phyloP scores from a whole-genome alignment of 768 basidiomycete genomes.

The Lactifluus echinatus region DNA sequence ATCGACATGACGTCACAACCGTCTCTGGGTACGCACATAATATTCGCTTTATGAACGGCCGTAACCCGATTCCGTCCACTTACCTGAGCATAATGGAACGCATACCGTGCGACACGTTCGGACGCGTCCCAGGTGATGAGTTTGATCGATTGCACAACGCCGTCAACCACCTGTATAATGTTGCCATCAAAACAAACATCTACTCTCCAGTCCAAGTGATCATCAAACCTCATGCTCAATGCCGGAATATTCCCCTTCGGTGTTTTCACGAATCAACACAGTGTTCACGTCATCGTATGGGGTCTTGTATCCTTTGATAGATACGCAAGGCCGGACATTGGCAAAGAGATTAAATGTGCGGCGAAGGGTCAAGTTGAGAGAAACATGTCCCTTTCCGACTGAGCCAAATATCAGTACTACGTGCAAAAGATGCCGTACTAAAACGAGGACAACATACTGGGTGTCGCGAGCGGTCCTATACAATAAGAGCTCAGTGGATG shows the following conservation, averaged over 20 bases:
- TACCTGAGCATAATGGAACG: conserved; percentile 93
- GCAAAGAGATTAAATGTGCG: conserved; percentile 98
- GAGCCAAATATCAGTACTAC: conserved; percentile 15
- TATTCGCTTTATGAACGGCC: conserved; percentile 98
- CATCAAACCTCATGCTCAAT: conserved; percentile 90
- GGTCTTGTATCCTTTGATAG: conserved; percentile 95
- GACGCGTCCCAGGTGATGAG: conserved; percentile 99
- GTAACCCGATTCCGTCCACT: conserved; percentile 87
- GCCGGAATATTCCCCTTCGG: conserved; percentile 99
- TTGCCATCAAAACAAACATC: conserved; percentile 12
- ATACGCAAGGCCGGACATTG: conserved; percentile 94
- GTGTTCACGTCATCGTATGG: conserved; percentile 98
- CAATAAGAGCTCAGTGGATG: neutral
- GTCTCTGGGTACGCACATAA: conserved; percentile 55
- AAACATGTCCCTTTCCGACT: conserved; percentile 99
- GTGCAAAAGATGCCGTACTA: neutral
- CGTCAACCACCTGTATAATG: conserved; percentile 70
- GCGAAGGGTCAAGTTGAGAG: conserved; percentile 92
- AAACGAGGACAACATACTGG: conserved; percentile 52
- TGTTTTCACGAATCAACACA: conserved; percentile 98
- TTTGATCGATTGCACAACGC: conserved; percentile 99
- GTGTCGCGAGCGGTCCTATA: conserved; percentile 91
- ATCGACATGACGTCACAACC: conserved; percentile 7
- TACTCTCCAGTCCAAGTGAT: neutral
- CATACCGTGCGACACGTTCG: conserved; percentile 96